Percentiles rank a stretch among this genome's conserved stretches.
These are phyloP conservation scores for Citrullus amarus DNA, from an alignment of 306 rosid species.

Conservation along the genomic window DNA sequence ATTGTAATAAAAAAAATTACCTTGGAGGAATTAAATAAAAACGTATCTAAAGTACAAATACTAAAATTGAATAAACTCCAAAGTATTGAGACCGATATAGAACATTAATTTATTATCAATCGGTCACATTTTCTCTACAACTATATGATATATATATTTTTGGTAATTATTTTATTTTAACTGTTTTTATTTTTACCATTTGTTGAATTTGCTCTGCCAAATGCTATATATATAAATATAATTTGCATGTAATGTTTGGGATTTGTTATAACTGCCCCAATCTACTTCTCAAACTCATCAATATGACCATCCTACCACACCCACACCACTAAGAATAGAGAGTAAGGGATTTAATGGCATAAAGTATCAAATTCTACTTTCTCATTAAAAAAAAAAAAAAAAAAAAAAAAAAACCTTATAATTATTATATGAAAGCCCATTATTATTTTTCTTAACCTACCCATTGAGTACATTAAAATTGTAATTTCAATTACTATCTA, in stretches of 20 bases:
- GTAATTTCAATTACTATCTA: not conserved
- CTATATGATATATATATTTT: too few relatives aligned
- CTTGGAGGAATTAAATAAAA: too few relatives aligned
- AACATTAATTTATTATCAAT: too few relatives aligned
- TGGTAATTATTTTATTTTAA: too few relatives aligned
- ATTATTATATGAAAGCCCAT: not conserved
- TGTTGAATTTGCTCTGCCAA: too few relatives aligned
- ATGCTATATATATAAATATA: not conserved
- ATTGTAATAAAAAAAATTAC: too few relatives aligned
- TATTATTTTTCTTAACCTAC: not conserved
- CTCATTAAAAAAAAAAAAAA: not conserved
- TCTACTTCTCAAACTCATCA: constrained; percentile 4
- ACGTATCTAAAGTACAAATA: too few relatives aligned
- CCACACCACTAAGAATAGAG: not conserved
- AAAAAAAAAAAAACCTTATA: not conserved
- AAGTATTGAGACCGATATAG: too few relatives aligned
- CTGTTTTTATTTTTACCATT: too few relatives aligned
- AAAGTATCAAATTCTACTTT: not conserved
- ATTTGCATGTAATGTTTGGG: not conserved
- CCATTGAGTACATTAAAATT: not conserved
- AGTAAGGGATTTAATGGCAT: not conserved
- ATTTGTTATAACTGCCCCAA: constrained; percentile 5
- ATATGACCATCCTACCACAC: not conserved
- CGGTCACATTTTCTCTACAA: too few relatives aligned
- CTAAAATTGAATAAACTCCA: too few relatives aligned